These are phyloP conservation scores for Candida quercuum DNA, from an alignment of 805 yeast species.

Conservation along the genomic window DNA sequence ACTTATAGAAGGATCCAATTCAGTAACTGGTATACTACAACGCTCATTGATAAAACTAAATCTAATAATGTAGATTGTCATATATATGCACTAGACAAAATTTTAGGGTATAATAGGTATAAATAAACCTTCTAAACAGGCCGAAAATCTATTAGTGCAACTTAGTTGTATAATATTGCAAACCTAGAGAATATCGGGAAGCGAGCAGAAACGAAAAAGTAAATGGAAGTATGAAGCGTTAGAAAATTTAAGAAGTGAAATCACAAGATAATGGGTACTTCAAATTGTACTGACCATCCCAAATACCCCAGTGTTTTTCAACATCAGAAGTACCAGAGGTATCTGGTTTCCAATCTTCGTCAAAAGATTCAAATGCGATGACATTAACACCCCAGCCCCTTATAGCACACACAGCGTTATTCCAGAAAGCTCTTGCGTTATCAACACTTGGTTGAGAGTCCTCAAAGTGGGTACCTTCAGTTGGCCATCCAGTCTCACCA, in stretches of 20 bases:
- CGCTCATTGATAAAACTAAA: too few relatives aligned
- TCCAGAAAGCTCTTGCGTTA: slow-evolving; percentile 81
- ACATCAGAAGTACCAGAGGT: slow-evolving; percentile 81
- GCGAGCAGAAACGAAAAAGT: too few relatives aligned
- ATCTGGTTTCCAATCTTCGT: slow-evolving; percentile 94
- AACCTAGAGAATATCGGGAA: too few relatives aligned
- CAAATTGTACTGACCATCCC: slow-evolving; percentile 43
- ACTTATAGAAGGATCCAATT: too few relatives aligned
- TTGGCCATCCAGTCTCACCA: slow-evolving; percentile 98
- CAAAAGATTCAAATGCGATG: slow-evolving; percentile 89
- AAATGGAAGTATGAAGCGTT: too few relatives aligned
- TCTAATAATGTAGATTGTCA: too few relatives aligned
- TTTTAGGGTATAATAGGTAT: too few relatives aligned
- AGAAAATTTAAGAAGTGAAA: slow-evolving; percentile 29
- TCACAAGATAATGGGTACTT: slow-evolving; percentile 46
- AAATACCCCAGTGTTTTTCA: slow-evolving; percentile 95
- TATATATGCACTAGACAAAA: too few relatives aligned
- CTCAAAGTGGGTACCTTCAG: slow-evolving; percentile 73
- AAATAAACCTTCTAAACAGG: too few relatives aligned
- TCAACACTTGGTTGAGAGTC: slow-evolving; percentile 58
- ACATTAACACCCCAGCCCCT: slow-evolving; percentile 96
- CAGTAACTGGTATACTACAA: not conserved
- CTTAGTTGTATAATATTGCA: too few relatives aligned
- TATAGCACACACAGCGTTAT: slow-evolving; percentile 84
- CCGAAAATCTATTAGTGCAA: too few relatives aligned